Conservation (phyloP, 2,329 filamentous ascomycete species). For the Blastomyces gilchristii region DNA sequence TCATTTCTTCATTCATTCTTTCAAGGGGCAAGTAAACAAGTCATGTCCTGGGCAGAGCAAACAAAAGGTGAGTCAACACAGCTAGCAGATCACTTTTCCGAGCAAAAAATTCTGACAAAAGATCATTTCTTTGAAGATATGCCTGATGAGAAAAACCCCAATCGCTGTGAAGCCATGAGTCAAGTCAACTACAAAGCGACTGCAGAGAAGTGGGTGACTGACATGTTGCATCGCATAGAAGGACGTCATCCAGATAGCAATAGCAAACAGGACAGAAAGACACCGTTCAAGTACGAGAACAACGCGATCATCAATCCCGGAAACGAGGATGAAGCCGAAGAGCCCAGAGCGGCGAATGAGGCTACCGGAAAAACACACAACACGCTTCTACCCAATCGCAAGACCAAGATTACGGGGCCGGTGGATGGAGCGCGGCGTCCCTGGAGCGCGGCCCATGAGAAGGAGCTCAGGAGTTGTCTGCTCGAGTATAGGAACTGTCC, state of each 20-base stretch:
- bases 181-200: no score
- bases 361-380: neutral
- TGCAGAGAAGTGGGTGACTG: neutral
- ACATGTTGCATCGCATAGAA: neutral
- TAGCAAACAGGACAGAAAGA: neutral
- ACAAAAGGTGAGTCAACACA: neutral
- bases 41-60: neutral
- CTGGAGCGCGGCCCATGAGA: slow-evolving; percentile 23
- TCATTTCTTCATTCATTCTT: neutral
- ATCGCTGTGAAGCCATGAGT: neutral
- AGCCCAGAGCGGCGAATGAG: no score
- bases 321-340: neutral
- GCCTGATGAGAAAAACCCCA: neutral
- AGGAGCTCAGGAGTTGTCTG: slow-evolving; percentile 22
- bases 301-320: neutral
- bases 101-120: neutral
- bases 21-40: neutral
- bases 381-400: neutral
- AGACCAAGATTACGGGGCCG: neutral
- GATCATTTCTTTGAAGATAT: neutral
- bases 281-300: neutral
- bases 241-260: neutral
- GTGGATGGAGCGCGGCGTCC: neutral
- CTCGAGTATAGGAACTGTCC: slow-evolving; percentile 27
- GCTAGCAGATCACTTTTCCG: neutral